Base-by-base conservation (phyloP, 164 flowering plant genomes). In the Amborella trichopoda region DNA sequence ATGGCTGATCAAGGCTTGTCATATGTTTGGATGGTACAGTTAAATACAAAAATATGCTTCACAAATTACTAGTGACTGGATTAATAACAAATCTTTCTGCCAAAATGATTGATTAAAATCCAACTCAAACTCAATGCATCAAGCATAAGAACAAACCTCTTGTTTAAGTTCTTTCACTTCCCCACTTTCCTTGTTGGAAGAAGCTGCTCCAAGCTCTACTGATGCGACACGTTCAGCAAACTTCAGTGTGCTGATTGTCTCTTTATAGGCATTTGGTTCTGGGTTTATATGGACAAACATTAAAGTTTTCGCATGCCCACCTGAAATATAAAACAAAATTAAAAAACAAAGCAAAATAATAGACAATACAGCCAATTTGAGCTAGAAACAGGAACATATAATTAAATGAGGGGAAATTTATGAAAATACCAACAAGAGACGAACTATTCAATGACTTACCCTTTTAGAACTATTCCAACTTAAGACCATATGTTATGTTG, bases 271-370 rank as follows among this genome's bases (percentile, higher is more conserved):
- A 66, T 77, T 63, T 8, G 50, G 54, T 55, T 83, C 94, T 12
- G 95, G 94, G 62, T 71, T 90, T 68, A 90, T 72, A 52, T 90
- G 97, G 8, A 81, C 97, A 66, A 90, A 83, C 97, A 90, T 90
- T 58, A 90, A 55, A 3, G 97, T 86, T 55, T 90, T 90, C 0
- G 97, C 97, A 18, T 83, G 95, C 19, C 97, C 97, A 38, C 97
- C 97, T 89, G 48, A 17, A 44, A 54, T 44, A 23, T 14, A 30
- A 14, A 38, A 16, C 25, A 34, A 46, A 23, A 48, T 22, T 26
- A 37, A 6, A 42, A 16, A 1, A 23, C 39, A 23, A 11, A 40
- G 23, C 13, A 25, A 24, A 50, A 9, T 17, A 27, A 20, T 20
- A 4, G 21, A 17, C 20, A 3, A 30, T 25, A 23, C 12, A 43